Base-by-base conservation (phyloP, 2,329 filamentous ascomycete genomes). In the Cryphonectria parasitica region DNA sequence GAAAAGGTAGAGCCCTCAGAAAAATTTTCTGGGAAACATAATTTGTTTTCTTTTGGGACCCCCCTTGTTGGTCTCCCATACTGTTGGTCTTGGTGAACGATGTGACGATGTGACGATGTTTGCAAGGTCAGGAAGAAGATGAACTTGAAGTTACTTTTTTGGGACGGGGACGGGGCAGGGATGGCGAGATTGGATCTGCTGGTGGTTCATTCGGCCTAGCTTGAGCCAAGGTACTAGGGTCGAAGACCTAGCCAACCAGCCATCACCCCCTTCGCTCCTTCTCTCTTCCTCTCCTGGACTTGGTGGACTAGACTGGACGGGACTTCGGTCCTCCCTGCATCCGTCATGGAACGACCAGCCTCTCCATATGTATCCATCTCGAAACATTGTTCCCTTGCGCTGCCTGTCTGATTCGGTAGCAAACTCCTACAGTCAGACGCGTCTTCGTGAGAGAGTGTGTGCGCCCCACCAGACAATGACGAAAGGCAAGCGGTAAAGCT, bases 321-420 rank as follows among this genome's bases (percentile, higher is more conserved):
- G 2, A 31, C 25, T 31, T 31, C 11, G 19, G 52, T 11, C 13
- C 52, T 58, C 54, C 54, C 54, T 58, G 54, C 54, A 31, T 58
- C 52, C 52, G 25, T 15, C 52, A 6, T 56, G 54, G 28, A 31
- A 31, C 25, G 54, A 31, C 25, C 8, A 31, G 31, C 28, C 28
- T 19, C 54, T 28, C 25, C 52, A 17, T 17, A 7, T 58, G 54
- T 58, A 6, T 58, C 28, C 54, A 58, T 19, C 54, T 31, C 25
- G 54, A 34, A 58, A 58, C 54, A 31, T 31, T 15, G 54, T 58
- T 58, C 54, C 54, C 54, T 58, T 58, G 54, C 54, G 52, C 52
- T 56, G n/a, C n/a, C 19, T 28, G 52, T 28, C 25, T 28, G 25
- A 28, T 28, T 13, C 52, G 22, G 22, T 11, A 52, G 49, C 49